These are phyloP conservation scores for Neurospora tetrasperma DNA, from an alignment of 495 filamentous ascomycete species.

Conservation along the genomic window DNA sequence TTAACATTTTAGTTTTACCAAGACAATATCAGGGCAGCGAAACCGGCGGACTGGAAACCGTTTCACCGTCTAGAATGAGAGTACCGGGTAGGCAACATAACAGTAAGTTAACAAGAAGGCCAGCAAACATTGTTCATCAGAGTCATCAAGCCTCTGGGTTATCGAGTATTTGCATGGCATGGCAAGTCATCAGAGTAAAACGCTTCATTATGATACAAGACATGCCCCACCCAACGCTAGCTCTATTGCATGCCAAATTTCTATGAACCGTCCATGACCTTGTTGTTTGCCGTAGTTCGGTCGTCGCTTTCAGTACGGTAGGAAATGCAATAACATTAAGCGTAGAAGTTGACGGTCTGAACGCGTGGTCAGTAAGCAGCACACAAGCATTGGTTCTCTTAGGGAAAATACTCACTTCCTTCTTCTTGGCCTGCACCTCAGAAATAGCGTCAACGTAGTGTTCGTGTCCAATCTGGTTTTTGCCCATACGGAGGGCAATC, in stretches of 20 bases:
- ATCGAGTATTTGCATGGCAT: not conserved
- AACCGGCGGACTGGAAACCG: not conserved
- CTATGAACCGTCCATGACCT: conserved; percentile 3
- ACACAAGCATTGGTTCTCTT: not conserved
- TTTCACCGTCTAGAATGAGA: not conserved
- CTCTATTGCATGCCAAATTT: conserved; percentile 9
- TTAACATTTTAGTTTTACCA: not conserved
- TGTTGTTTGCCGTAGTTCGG: not conserved
- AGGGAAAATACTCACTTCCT: conserved; percentile 48
- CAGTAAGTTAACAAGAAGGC: not conserved
- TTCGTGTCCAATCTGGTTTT: conserved; percentile 92
- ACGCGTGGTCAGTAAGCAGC: conserved; percentile 18
- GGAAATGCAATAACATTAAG: conserved; percentile 29
- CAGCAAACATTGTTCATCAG: not conserved
- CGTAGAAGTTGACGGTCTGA: conserved; percentile 52
- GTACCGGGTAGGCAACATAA: not conserved
- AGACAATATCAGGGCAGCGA: not conserved
- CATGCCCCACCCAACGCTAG: not conserved
- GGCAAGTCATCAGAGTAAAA: not conserved
- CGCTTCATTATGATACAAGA: conserved; percentile 6
- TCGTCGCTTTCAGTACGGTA: not conserved
- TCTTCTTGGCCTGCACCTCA: conserved; percentile 98
- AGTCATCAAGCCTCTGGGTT: not conserved
- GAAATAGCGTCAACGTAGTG: conserved; percentile 98
- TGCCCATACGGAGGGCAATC: conserved; percentile 89